Evolutionary conservation across 1,139 yeast species (phyloP), one percentile per base, ranked within the genome.

Genomic region (Sugiyamaella sp.): DNA sequence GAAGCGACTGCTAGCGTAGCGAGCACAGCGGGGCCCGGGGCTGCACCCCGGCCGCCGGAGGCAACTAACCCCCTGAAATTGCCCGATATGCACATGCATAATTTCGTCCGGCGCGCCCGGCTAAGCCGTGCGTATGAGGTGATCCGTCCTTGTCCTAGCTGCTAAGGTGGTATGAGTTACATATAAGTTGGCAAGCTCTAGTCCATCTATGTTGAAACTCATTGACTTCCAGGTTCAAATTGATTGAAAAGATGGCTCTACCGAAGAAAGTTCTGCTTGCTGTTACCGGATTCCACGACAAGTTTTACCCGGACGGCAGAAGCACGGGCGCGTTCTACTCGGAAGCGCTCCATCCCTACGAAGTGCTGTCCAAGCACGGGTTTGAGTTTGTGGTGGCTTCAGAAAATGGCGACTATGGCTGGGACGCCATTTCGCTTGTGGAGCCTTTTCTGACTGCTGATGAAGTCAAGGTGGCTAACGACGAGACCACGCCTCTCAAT

Each of bases 281-380:
- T 20, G 66, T 82, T 49, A 75, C 86, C 25, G 73, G 80, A 14
- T 75, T 76, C 69, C 57, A 75, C 65, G 82, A 69, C 19, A 68
- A 63, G n/a, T 81, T 82, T 72, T 81, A 81, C 66, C 71, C 67
- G 1, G 83, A 81, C 60, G 86, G 85, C 17, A 60, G 71, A 51
- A 78, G 77, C 57, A 80, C 86, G 12, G 88, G 88, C 41, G 70
- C 80, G 19, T 83, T 74, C 69, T 74, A 75, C 60, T 66, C 75
- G 10, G 88, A 84, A 66, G 86, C 81, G 10, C 66, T 76, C 46
- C 86, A 83, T 64, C 86, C 87, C 44, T 81, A 69, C 64, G 66
- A 77, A 54, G 77, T 66, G 3, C 80, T 80, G 66, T 66, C 60
- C 39, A 67, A 73, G 52, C 71, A 75, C 44, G 85, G 84, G 1